Evolutionary conservation across 345 rosid species (phyloP).

Genomic region (Rhizophora mangle): DNA sequence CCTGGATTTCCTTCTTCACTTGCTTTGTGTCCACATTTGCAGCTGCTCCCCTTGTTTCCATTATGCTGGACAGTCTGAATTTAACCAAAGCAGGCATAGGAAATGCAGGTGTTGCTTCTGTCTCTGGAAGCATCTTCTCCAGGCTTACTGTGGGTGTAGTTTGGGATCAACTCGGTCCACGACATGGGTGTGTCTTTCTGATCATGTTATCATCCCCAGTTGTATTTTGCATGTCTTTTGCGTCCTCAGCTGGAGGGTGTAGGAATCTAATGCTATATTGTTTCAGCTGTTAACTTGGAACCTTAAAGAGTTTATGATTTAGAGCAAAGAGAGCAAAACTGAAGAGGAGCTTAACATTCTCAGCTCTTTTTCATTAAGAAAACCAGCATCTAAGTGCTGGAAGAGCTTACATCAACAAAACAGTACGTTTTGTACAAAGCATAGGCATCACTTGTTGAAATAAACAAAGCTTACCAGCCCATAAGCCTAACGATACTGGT

Average conservation of each 20-base stretch:
- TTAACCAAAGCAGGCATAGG: slow-evolving; percentile 62
- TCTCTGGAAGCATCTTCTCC: slow-evolving; percentile 84
- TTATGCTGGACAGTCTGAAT: slow-evolving; percentile 78
- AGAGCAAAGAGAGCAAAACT: too few relatives aligned
- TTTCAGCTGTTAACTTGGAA: too few relatives aligned
- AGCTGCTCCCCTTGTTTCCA: slow-evolving; percentile 86
- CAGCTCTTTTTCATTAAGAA: too few relatives aligned
- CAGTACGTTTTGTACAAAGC: too few relatives aligned
- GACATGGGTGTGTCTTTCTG: slow-evolving; percentile 81
- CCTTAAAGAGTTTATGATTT: too few relatives aligned
- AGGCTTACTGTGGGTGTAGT: slow-evolving; percentile 92
- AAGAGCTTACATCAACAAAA: too few relatives aligned
- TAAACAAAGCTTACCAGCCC: too few relatives aligned
- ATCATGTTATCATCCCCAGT: slow-evolving; percentile 82
- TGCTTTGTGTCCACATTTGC: slow-evolving; percentile 90
- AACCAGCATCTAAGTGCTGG: too few relatives aligned
- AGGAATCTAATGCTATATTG: slow-evolving; percentile 10
- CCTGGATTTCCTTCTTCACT: slow-evolving; percentile 90
- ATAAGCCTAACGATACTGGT: too few relatives aligned
- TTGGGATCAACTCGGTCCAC: slow-evolving; percentile 77
- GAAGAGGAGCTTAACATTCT: too few relatives aligned
- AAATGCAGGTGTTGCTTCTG: slow-evolving; percentile 90
- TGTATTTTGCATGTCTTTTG: slow-evolving; percentile 81
- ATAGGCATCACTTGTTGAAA: too few relatives aligned
- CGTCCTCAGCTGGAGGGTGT: slow-evolving; percentile 57